Evolutionary conservation across 2,329 filamentous ascomycete species (phyloP), one percentile per base, ranked within the genome.

Genomic region (Rhinocladiella similis): DNA sequence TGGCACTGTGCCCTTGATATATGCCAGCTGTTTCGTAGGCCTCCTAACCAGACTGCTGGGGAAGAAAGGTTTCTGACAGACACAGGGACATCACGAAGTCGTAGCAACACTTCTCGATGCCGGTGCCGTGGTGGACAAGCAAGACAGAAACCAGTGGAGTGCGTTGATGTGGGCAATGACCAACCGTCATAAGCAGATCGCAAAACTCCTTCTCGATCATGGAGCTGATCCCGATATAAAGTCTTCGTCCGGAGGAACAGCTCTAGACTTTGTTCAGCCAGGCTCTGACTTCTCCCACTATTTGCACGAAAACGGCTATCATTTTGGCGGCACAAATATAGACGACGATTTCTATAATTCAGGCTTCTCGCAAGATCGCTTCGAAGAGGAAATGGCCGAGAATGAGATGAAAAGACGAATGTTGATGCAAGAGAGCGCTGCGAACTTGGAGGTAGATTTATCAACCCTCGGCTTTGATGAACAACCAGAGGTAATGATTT

Each of bases 121-220:
- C 9, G 92, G 93, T 20, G 93, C 88, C 38, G 84, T 91, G 66
- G 91, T 97, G 50, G 91, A 99, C 75, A 88, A 88, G 67, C 93
- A 97, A 73, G 94, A 99, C 70, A 89, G 88, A 61, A 97, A 97
- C 70, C 88, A 95, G 69, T 99, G 94, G 94, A 97, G 90, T 67
- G 90, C 94, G 13, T 80, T 99, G 59, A 99, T 99, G 92, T 99
- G 94, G 94, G 93, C 94, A 48, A 97, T 97, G 90, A 99, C 94
- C 54, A 99, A 99, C 73, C 81, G 92, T 55, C 94, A 99, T 75
- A 97, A 97, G 75, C 87, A 86, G 47, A 99, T 99, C 64, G 92
- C 93, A 35, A 97, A 97, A 73, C 80, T 91, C 10, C 78, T 99
- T 14, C 82, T 99, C 33, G 93, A 99, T 70, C 90, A 94, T 67